Evolutionary conservation across 176 grass and related monocot species (phyloP).

Genomic region (Oryza nivara): DNA sequence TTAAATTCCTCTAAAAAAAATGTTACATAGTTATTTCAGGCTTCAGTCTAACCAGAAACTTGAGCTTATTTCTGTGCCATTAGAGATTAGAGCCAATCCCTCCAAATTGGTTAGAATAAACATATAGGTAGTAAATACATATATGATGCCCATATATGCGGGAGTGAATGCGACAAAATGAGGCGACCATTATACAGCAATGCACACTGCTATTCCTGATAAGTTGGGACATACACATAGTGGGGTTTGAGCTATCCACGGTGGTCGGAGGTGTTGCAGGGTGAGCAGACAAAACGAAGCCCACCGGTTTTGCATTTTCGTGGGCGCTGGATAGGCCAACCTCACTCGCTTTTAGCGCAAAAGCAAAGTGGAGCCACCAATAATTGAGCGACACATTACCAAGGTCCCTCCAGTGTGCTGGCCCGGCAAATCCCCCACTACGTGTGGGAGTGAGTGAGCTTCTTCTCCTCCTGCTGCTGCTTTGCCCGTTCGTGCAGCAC

Average conservation of each 20-base stretch:
- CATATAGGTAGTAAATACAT: not conserved
- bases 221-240: not conserved
- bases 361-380: slow-evolving; percentile 42
- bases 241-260: slow-evolving; percentile 24
- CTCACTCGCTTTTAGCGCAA: slow-evolving; percentile 14
- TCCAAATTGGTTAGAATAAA: not conserved
- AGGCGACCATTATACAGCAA: not conserved
- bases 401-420: not conserved
- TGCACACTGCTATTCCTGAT: slow-evolving; percentile 19
- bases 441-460: slow-evolving; percentile 29
- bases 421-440: slow-evolving; percentile 24
- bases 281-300: slow-evolving; percentile 1
- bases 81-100: not conserved
- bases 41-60: not conserved
- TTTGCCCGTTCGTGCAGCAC: not conserved
- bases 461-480: not conserved
- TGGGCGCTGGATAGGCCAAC: slow-evolving; percentile 21
- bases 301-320: slow-evolving; percentile 14
- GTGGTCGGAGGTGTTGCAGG: not conserved
- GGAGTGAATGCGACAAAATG: not conserved
- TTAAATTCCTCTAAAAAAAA: not conserved
- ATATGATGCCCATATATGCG: not conserved
- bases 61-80: not conserved
- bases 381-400: slow-evolving; percentile 37
- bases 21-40: not conserved